These are phyloP conservation scores for Ophiocordyceps robertsii DNA, from an alignment of 2,329 filamentous ascomycete genomes.

Conservation along the genomic window DNA sequence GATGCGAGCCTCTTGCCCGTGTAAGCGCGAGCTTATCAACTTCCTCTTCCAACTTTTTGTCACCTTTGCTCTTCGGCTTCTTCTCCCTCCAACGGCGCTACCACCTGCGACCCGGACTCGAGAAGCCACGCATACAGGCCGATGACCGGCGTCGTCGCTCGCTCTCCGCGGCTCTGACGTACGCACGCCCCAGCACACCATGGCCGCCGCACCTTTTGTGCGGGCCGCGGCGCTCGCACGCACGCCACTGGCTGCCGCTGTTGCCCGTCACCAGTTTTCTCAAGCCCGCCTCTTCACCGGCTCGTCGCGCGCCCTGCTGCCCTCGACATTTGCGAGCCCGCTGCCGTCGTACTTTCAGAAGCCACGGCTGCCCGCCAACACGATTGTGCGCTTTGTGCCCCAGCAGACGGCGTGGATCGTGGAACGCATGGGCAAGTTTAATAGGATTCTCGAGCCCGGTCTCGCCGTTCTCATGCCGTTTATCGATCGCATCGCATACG, in stretches of 20 bases:
- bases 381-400: constrained; percentile 90
- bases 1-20: too few species aligned
- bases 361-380: constrained; percentile 73
- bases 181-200: constrained; percentile 5
- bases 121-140: neutral
- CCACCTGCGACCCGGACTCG: neutral
- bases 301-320: constrained; percentile 17
- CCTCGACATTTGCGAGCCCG: constrained; percentile 14
- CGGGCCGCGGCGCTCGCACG: constrained; percentile 4
- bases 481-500: constrained; percentile 91
- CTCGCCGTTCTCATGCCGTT: constrained; percentile 81
- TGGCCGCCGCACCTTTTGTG: constrained; percentile 16
- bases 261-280: constrained; percentile 4
- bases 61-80: too few species aligned
- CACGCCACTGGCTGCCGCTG: constrained; percentile 3
- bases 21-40: too few species aligned
- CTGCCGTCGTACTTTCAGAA: constrained; percentile 70
- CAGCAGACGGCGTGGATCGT: constrained; percentile 99
- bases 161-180: constrained; percentile 4
- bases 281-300: constrained; percentile 15
- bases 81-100: neutral
- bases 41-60: neutral
- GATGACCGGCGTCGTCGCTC: constrained; percentile 3
- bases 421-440: constrained; percentile 97
- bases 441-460: constrained; percentile 82